Base-by-base conservation (phyloP, 805 yeast genomes). In the Cyberlindnera mrakii region DNA sequence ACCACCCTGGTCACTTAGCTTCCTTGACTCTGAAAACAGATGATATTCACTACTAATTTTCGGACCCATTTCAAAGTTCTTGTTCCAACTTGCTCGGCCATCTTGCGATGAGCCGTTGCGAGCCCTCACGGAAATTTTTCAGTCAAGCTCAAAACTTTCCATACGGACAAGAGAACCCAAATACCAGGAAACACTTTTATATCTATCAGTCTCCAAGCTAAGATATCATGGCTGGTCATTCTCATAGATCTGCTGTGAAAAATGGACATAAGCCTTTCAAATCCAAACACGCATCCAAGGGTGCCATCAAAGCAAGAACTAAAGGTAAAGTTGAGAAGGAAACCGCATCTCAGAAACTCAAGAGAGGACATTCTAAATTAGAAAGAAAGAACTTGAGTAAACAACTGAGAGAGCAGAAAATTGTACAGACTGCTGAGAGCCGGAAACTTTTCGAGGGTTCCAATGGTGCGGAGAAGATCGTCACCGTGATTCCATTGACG, bases 261-360 rank as follows among this genome's bases (percentile, higher is more conserved):
- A 82, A 81, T 58, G 80, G 80, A 38, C 96, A 91, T 57, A 93
- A 93, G 67, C 75, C 90, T 9, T 95, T 88, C 74, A 95, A 93
- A 62, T 78, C 96, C 3, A 85, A 82, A 60, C 99, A 93, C 70
- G 77, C 96, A 17, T 78, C 95, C 13, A 93, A 93, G 60, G 85
- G 96, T 47, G 78, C 89, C 30, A 64, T 91, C 56, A 95, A 89
- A 60, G 85, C 87, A 50, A 71, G 78, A 46, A 70, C 70, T 55
- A 90, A 85, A 58, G 98, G 98, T 47, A 90, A 88, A 62, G 86
- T 91, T 30, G 98, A 90, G 58, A 85, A 82, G 55, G 66, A 76
- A 29, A 60, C 70, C 15, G 37, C 35, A 57, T 35, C 51, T 20
- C 57, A 58, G 33, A 66, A 65, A 39, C 53, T 54, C 17, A 44